Evolutionary conservation across 2,329 filamentous ascomycete species (phyloP), one percentile per base, ranked within the genome.

Genomic region (Ilyonectria sp.): DNA sequence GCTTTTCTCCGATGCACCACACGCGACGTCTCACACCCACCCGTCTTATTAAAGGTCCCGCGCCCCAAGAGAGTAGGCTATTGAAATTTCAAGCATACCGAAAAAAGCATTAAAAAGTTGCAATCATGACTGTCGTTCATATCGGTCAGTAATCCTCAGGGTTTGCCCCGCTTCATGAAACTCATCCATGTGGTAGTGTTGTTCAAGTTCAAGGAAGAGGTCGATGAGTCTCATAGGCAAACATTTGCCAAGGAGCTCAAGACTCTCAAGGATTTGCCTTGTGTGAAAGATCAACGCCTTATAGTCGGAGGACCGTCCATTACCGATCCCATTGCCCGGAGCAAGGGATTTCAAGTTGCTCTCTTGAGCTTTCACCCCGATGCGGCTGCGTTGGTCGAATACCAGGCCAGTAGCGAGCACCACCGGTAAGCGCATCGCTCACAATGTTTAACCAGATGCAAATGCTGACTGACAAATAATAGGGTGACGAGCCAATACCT

Each of bases 371-470:
- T 84, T 21, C 87, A 89, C 54, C 72, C 82, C 5, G 77, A 86
- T 23, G 75, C 72, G 6, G 77, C 77, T 8, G 87, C 86, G 0
- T 69, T 89, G 63, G 82, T 79, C 1, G 82, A 82, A 52, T 89
- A 89, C 59, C 86, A 89, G 61, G 83, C 84, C 1, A 87, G 85
- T 57, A 77, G 80, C 4, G 86, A 89, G 64, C 86, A 89, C 71
- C 81, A 86, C 60, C 77, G 81, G 85, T 85, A 74, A 65, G 75
- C 64, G 2, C n/a, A 1, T 1, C 2, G 1, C n/a, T 15, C 26
- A 29, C 23, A 3, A 9, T 3, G 1, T 21, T 3, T 7, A n/a
- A 21, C 6, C 9, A 8, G 7, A 8, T n/a, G 11, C 4, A 13
- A 2, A 15, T 29, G 3, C 13, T 74, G 8, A 71, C n/a, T 3